A percentile compares a stretch with the other conserved stretches of the same genome.
These are phyloP conservation scores for Calonectria pseudoreteaudii DNA, from an alignment of 2,329 filamentous ascomycete genomes.

Conservation along the genomic window DNA sequence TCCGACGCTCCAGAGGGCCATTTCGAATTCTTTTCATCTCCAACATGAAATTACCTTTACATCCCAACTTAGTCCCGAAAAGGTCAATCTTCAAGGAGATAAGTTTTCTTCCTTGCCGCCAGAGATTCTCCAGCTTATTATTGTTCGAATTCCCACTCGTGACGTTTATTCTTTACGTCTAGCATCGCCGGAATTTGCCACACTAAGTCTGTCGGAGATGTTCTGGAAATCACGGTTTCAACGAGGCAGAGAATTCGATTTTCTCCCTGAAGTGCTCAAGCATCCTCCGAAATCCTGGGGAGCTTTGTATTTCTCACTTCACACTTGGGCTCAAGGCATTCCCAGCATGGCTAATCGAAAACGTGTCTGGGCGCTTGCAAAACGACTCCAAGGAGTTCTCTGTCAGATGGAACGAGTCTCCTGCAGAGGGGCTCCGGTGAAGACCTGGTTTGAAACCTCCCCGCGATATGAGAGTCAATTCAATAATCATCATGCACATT, in stretches of 20 bases:
- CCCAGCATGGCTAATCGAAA: slow-evolving; percentile 24
- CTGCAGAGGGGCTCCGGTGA: slow-evolving; percentile 2
- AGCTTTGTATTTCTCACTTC: slow-evolving; percentile 11
- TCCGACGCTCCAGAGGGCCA: background rate
- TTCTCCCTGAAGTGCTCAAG: slow-evolving; percentile 14
- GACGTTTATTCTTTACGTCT: slow-evolving; percentile 27
- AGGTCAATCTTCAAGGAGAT: background rate
- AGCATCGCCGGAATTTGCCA: slow-evolving; percentile 25
- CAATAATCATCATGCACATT: background rate
- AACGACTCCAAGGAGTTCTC: slow-evolving; percentile 1
- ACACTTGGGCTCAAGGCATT: background rate
- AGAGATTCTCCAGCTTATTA: slow-evolving; percentile 27
- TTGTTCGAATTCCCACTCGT: slow-evolving; percentile 6
- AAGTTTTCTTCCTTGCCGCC: slow-evolving; percentile 21
- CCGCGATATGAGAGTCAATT: background rate
- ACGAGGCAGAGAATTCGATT: slow-evolving; percentile 20
- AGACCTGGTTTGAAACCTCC: slow-evolving; percentile 22
- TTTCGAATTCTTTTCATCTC: slow-evolving; percentile 3
- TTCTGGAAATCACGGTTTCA: slow-evolving; percentile 33
- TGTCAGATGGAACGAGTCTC: slow-evolving; percentile 15
- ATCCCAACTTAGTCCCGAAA: background rate
- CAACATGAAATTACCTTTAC: slow-evolving; percentile 3
- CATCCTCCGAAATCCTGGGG: slow-evolving; percentile 25
- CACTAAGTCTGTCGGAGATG: slow-evolving; percentile 8
- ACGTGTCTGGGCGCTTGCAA: slow-evolving; percentile 18